These are phyloP conservation scores for Candida pseudoglaebosa DNA, from an alignment of 805 yeast genomes.

Conservation along the genomic window DNA sequence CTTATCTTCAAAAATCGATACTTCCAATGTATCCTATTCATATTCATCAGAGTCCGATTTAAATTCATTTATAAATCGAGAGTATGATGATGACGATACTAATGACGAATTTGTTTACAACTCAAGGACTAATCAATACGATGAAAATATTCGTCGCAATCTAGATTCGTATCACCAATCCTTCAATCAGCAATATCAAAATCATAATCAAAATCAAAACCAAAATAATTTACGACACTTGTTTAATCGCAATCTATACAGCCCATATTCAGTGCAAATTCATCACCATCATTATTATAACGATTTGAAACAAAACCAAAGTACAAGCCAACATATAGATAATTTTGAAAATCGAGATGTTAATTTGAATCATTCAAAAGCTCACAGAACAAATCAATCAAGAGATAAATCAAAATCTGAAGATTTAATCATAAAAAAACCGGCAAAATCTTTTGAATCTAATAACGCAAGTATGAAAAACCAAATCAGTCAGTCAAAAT, in stretches of 20 bases:
- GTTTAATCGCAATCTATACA: background rate
- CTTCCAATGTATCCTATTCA: constrained; percentile 8
- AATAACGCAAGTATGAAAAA: no score
- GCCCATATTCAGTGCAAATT: constrained; percentile 18
- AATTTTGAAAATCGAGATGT: background rate
- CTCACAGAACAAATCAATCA: background rate
- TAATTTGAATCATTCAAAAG: background rate
- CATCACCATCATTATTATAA: constrained; percentile 48
- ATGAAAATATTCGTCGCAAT: no score
- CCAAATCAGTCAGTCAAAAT: no score
- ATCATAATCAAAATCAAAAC: background rate
- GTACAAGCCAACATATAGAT: background rate
- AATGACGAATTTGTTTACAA: constrained; percentile 16
- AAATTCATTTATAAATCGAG: constrained; percentile 13
- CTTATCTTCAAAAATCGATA: background rate
- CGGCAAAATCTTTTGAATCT: constrained; percentile 5
- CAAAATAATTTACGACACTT: background rate
- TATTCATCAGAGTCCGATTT: constrained; percentile 12
- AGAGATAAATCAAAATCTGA: background rate
- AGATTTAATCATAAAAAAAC: no score
- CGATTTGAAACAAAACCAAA: background rate
- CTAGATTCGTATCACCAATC: no score
- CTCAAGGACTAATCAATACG: constrained; percentile 14
- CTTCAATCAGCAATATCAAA: no score
- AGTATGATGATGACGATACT: constrained; percentile 8